Percentiles rank a stretch among this genome's conserved stretches.
Conservation (phyloP, 192 early-diverging fungal species). For the Linnemannia exigua region DNA sequence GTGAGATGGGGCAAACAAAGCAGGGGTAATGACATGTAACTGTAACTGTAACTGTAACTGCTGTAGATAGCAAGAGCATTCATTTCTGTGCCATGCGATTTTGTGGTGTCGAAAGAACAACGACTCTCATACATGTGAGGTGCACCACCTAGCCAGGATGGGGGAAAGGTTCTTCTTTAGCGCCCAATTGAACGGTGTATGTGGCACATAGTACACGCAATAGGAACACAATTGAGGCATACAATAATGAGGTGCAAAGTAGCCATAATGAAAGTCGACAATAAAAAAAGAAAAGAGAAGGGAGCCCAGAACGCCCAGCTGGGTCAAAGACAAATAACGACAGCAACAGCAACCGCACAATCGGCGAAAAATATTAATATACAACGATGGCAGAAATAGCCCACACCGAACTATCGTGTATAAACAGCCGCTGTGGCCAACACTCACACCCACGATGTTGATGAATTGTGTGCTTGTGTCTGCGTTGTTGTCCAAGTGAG, state of each 20-base stretch:
- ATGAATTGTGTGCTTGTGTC: background rate
- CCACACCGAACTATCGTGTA: background rate
- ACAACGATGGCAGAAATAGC: background rate
- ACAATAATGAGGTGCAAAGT: background rate
- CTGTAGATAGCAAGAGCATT: too few species aligned
- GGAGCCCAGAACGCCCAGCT: background rate
- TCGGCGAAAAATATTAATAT: background rate
- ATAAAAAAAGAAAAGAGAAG: background rate
- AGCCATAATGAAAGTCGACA: background rate
- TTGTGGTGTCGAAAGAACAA: too few species aligned
- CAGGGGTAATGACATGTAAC: background rate
- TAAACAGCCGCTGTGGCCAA: conserved; percentile 4
- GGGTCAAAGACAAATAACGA: too few species aligned
- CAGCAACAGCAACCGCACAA: too few species aligned
- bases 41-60: too few species aligned
- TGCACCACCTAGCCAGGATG: too few species aligned
- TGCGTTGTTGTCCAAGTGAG: background rate
- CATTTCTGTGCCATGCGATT: too few species aligned
- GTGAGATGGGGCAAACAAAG: too few species aligned
- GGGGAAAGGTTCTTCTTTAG: too few species aligned
- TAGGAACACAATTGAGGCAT: background rate
- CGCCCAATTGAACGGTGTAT: background rate
- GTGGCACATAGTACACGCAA: background rate
- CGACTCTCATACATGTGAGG: too few species aligned
- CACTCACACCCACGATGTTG: background rate